These are phyloP conservation scores for Dichotomopilus funicola DNA, from an alignment of 2,329 filamentous ascomycete genomes.

Conservation along the genomic window DNA sequence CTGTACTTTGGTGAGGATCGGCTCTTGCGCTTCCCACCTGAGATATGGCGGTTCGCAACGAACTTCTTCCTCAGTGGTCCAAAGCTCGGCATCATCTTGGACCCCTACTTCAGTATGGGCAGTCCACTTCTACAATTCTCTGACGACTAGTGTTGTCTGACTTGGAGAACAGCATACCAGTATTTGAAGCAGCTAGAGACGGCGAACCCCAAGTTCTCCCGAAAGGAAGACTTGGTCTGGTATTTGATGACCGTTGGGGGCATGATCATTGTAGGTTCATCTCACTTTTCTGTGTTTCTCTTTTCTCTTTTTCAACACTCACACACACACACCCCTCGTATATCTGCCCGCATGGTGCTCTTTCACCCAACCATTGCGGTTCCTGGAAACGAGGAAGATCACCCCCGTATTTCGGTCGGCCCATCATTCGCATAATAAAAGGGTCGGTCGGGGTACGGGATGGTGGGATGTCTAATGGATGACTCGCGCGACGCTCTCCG, in stretches of 20 bases:
- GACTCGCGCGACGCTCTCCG: constrained; percentile 56
- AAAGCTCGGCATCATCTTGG: constrained; percentile 53
- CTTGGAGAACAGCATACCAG: constrained; percentile 49
- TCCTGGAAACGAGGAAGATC: constrained; percentile 80
- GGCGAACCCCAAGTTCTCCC: constrained; percentile 62
- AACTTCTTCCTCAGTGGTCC: constrained; percentile 38
- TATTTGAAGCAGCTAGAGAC: constrained; percentile 71
- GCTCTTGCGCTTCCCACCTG: constrained; percentile 49
- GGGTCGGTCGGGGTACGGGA: constrained; percentile 61
- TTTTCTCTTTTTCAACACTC: constrained; percentile 22
- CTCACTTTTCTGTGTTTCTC: constrained; percentile 16
- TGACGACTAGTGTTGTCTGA: constrained; percentile 18
- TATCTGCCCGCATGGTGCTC: constrained; percentile 74
- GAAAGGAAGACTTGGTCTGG: constrained; percentile 72
- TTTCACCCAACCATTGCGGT: constrained; percentile 63
- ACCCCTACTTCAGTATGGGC: constrained; percentile 62
- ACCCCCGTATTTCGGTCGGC: constrained; percentile 58
- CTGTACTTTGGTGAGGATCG: constrained; percentile 48
- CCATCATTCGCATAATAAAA: constrained; percentile 56
- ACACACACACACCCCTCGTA: constrained; percentile 33
- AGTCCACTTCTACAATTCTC: constrained; percentile 4
- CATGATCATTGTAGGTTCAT: constrained; percentile 68
- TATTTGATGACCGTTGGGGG: constrained; percentile 69
- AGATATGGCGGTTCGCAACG: constrained; percentile 39
- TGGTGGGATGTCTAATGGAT: constrained; percentile 71